phyloP scores from a whole-genome alignment of 1,284 basidiomycete species.

The Apiotrichum brassicae region DNA sequence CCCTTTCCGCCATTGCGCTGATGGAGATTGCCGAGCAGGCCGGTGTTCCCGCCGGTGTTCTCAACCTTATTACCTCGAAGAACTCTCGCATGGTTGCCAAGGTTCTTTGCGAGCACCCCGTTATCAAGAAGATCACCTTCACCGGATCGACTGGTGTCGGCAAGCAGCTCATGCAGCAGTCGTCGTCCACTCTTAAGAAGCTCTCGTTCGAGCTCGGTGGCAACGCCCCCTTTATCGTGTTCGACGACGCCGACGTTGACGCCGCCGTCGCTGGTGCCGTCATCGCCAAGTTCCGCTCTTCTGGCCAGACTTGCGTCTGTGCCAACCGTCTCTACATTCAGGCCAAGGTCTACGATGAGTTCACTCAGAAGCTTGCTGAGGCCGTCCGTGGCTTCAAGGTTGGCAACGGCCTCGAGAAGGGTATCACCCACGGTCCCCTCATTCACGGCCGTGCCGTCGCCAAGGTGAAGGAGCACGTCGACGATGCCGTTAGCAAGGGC shows the following conservation, averaged over 20 bases:
- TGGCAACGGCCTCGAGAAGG: slow-evolving; percentile 73
- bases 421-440: slow-evolving; percentile 77
- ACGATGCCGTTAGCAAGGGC: slow-evolving; percentile 72
- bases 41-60: slow-evolving; percentile 90
- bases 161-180: slow-evolving; percentile 74
- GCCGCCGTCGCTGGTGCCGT: slow-evolving; percentile 82
- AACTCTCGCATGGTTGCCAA: slow-evolving; percentile 23
- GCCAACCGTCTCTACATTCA: slow-evolving; percentile 78
- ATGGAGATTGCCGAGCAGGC: slow-evolving; percentile 66
- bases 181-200: slow-evolving; percentile 86
- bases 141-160: slow-evolving; percentile 83
- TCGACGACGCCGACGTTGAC: slow-evolving; percentile 88
- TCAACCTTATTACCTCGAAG: slow-evolving; percentile 72
- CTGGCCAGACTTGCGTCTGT: slow-evolving; percentile 66
- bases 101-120: slow-evolving; percentile 32
- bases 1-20: slow-evolving; percentile 78
- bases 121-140: slow-evolving; percentile 82
- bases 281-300: slow-evolving; percentile 78
- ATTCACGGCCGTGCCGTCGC: slow-evolving; percentile 75
- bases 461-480: slow-evolving; percentile 78
- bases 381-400: slow-evolving; percentile 73
- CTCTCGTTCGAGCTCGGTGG: slow-evolving; percentile 71
- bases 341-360: slow-evolving; percentile 35
- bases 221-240: slow-evolving; percentile 74
- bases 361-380: slow-evolving; percentile 25